These are phyloP conservation scores for Anisodus tanguticus DNA, from an alignment of 257 asterid genomes.

Conservation along the genomic window DNA sequence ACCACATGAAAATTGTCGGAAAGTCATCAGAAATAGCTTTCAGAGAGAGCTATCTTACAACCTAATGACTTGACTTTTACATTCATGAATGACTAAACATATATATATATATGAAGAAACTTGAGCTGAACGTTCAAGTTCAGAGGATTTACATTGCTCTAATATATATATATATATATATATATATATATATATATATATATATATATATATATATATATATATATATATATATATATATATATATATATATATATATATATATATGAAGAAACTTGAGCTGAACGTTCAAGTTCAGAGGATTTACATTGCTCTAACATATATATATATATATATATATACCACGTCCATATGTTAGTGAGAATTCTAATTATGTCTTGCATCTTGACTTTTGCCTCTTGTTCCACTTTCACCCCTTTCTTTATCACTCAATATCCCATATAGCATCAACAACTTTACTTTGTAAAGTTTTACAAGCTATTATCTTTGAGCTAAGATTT, in stretches of 20 bases:
- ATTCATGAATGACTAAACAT: not conserved
- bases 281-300: not conserved
- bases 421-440: not conserved
- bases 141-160: not conserved
- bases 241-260: too few relatives aligned
- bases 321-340: not conserved
- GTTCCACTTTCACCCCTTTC: constrained; percentile 11
- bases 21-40: not conserved
- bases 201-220: too few relatives aligned
- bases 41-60: not conserved
- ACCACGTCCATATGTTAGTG: not conserved
- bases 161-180: not conserved
- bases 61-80: not conserved
- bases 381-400: not conserved
- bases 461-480: not conserved
- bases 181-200: too few relatives aligned
- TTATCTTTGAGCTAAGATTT: not conserved
- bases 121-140: not conserved
- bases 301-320: not conserved
- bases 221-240: too few relatives aligned
- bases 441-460: not conserved
- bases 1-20: not conserved
- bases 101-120: not conserved
- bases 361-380: not conserved
- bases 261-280: not conserved